Conservation (phyloP, 345 rosid species). For the Mercurialis annua region DNA sequence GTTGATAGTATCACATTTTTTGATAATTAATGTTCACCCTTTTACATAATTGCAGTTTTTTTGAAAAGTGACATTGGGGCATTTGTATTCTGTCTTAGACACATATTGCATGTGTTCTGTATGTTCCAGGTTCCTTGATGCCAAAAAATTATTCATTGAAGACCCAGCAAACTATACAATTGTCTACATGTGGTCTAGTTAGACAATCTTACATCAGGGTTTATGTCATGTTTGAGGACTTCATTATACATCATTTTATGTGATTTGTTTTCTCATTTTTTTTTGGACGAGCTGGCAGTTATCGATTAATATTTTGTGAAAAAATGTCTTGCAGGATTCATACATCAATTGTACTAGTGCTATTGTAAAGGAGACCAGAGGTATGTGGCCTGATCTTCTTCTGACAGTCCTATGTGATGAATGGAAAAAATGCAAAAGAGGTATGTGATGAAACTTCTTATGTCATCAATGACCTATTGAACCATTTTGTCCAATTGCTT, state of each 20-base stretch:
- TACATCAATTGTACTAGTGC: slow-evolving; percentile 51
- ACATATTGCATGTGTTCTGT: neutral
- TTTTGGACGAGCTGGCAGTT: neutral
- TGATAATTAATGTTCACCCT: too few relatives aligned
- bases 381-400: slow-evolving; percentile 85
- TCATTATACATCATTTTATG: neutral
- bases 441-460: slow-evolving; percentile 34
- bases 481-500: slow-evolving; percentile 15
- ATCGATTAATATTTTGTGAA: neutral
- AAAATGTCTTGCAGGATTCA: slow-evolving; percentile 47
- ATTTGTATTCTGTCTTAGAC: neutral
- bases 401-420: slow-evolving; percentile 65
- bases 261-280: neutral
- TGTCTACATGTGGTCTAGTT: neutral
- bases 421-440: slow-evolving; percentile 97
- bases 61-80: too few relatives aligned
- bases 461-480: slow-evolving; percentile 15
- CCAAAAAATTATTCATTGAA: neutral
- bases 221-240: neutral
- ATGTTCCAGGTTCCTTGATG: neutral
- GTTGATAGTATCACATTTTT: too few relatives aligned
- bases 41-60: too few relatives aligned
- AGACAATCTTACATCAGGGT: neutral
- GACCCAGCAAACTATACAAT: neutral
- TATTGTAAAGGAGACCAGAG: slow-evolving; percentile 60